Evolutionary conservation across 306 rosid genomes (phyloP), one percentile per base, ranked within the genome.

Genomic region (Sicyos edulis): DNA sequence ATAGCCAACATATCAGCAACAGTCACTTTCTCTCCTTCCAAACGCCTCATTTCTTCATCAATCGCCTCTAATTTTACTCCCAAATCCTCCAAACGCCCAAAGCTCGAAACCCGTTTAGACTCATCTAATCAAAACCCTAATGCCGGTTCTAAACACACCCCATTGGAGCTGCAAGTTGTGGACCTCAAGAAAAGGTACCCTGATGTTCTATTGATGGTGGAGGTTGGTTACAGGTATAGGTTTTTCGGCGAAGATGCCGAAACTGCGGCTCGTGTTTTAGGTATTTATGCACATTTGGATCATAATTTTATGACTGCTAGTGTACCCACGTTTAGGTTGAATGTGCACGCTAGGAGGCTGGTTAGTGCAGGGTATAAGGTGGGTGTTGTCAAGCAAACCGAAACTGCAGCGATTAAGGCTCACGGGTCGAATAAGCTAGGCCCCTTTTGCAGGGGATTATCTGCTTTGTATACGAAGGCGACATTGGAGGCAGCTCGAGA

Each of bases 341-440:
- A 85, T 75, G 89, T 90, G 53, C 98, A 93, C 71, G 97, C 90
- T 68, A 88, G 98, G 85, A 85, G 97, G 87, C 90, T 93, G 64
- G 98, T 93, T 37, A 75, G 81, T 17, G 96, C 90, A 1, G 98
- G 98, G 52, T 87, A 83, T 54, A 90, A 93, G 80, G 97, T 93
- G 21, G 97, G 98, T 34, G 97, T 93, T 40, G 89, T 93, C 32
- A 88, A 83, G 87, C 98, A 93, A 88, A 93, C 97, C 0, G 97
- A 93, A 81, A 93, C 98, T 0, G 95, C 98, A 1, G 90, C 98
- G 47, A 87, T 90, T 55, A 93, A 93, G 83, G 89, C 98, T 2
- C 96, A 87, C 3, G 92, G 98, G 13, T 80, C 86, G 22, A 90
- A 88, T 75, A 71, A 83, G 53, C 26, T 80, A 0, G 96, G 90